Evolutionary conservation across 2,329 filamentous ascomycete genomes (phyloP).

Genomic region (Hypoxylon sp.): DNA sequence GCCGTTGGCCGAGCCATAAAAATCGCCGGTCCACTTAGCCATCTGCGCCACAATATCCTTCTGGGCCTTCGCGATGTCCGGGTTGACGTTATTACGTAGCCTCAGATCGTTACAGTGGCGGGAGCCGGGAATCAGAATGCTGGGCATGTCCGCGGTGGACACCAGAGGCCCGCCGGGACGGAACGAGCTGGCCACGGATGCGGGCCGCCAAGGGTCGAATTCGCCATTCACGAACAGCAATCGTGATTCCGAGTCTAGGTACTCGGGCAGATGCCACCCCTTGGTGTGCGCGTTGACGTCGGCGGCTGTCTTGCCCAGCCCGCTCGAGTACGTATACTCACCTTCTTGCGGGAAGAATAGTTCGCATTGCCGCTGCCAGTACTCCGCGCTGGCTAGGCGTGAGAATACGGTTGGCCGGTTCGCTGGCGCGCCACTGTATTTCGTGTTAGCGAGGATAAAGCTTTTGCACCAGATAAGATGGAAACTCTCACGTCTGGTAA

Average conservation of each 20-base stretch:
- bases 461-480: background rate
- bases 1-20: slow-evolving; percentile 15
- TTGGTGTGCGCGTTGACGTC: slow-evolving; percentile 65
- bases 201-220: slow-evolving; percentile 70
- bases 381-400: slow-evolving; percentile 61
- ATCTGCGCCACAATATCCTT: slow-evolving; percentile 33
- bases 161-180: slow-evolving; percentile 66
- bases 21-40: slow-evolving; percentile 34
- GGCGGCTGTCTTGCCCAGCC: slow-evolving; percentile 58
- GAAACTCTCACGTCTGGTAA: slow-evolving; percentile 62
- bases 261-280: slow-evolving; percentile 66
- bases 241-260: slow-evolving; percentile 54
- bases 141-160: slow-evolving; percentile 60
- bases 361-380: slow-evolving; percentile 67
- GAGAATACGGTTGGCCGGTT: slow-evolving; percentile 62
- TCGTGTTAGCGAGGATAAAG: slow-evolving; percentile 42
- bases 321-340: slow-evolving; percentile 62
- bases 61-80: slow-evolving; percentile 28
- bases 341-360: slow-evolving; percentile 66
- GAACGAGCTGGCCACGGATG: slow-evolving; percentile 63
- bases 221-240: slow-evolving; percentile 70
- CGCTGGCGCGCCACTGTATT: slow-evolving; percentile 58
- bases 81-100: slow-evolving; percentile 53
- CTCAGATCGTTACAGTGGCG: slow-evolving; percentile 68
- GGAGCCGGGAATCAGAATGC: slow-evolving; percentile 64